Evolutionary conservation across 1,284 basidiomycete species (phyloP).

Genomic region (Fistulinella staudtii): DNA sequence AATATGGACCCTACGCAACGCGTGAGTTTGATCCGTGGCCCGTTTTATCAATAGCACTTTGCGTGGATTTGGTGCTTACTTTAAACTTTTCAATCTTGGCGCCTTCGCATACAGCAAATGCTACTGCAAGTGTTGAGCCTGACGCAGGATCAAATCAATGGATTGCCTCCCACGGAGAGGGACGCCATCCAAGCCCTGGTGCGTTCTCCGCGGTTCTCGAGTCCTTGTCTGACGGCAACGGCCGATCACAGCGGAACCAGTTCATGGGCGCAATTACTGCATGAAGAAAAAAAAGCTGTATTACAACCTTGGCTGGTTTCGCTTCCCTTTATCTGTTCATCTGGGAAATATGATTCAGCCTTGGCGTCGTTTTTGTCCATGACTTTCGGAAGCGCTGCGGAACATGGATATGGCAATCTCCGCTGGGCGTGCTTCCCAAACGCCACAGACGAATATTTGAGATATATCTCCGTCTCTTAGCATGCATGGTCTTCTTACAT

Average conservation of each 20-base stretch:
- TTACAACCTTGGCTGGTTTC: background rate
- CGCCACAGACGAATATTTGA: too few species aligned
- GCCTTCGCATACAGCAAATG: constrained; percentile 55
- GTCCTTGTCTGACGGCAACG: constrained; percentile 1
- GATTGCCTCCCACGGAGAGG: constrained; percentile 78
- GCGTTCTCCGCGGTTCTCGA: constrained; percentile 25
- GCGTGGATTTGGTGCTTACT: too few species aligned
- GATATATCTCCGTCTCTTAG: too few species aligned
- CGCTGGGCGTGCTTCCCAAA: too few species aligned
- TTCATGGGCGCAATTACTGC: constrained; percentile 41
- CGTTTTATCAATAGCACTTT: background rate
- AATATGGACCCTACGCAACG: constrained; percentile 35
- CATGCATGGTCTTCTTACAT: background rate
- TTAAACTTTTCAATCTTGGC: background rate
- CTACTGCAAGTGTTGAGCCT: constrained; percentile 83
- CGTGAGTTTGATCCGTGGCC: constrained; percentile 18
- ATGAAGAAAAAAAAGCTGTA: constrained; percentile 6
- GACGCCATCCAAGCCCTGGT: constrained; percentile 86
- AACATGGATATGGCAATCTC: too few species aligned
- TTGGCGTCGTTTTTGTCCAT: background rate
- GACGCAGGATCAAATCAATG: constrained; percentile 84
- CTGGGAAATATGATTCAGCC: background rate
- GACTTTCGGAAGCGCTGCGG: background rate
- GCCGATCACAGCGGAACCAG: constrained; percentile 41
- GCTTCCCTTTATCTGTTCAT: background rate